Base-by-base conservation (phyloP, 2,329 filamentous ascomycete genomes). In the Paecilomyces sp. region DNA sequence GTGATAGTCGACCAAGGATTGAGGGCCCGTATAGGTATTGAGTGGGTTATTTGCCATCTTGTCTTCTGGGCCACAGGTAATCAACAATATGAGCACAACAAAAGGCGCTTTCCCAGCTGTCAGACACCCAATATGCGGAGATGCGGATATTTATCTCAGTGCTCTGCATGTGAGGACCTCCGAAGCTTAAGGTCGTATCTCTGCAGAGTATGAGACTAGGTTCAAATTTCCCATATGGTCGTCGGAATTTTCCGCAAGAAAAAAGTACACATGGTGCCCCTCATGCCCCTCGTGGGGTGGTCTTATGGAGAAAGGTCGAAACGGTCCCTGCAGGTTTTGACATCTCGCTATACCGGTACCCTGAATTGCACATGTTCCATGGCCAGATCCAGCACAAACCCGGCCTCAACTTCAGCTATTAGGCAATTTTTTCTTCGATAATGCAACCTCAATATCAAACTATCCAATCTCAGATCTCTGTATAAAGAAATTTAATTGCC, bases 21-120 rank as follows among this genome's bases (percentile, higher is more conserved):
- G 77, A 8, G 81, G 77, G 2, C 85, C 85, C 47, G 75, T 80
- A 68, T 83, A 88, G 11, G 86, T 80, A 66, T 88, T 87, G 57
- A 78, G 70, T 36, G 68, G 67, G 55, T 76, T 77, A 31, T 36
- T 18, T 3, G 54, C 54, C 31, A 55, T 55, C 8, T 9, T 36
- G 13, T 28, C 24, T 3, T n/a, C 41, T 47, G 7, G 18, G 2
- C 41, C 41, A 22, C 41, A 6, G n/a, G 7, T 15, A 47, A 47
- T 47, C n/a, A 11, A 18, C 8, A 1, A 22, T 47, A 47, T 18
- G 41, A 8, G 2, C 3, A n/a, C 41, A 18, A 18, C 41, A 8
- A 9, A 47, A n/a, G n/a, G 8, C 18, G 22, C 41, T 18, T 47
- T 47, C 15, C 41, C n/a, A 15, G 3, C 31, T 47, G 41, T 18